phyloP scores from a whole-genome alignment of 106 monocot species.

The Dioscorea dumetorum region DNA sequence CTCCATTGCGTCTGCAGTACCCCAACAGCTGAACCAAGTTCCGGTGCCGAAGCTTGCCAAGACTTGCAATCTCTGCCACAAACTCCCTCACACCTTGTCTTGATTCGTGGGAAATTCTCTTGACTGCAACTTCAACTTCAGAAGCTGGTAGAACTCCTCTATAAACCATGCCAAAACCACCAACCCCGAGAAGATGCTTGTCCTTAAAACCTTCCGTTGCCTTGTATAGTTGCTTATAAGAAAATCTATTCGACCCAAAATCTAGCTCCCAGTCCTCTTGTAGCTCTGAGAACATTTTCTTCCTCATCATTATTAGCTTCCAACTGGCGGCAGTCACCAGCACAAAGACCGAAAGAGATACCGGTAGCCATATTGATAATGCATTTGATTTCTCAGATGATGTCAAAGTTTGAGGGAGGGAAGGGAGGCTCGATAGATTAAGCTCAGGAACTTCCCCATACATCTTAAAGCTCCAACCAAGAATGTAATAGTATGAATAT shows the following conservation, averaged over 20 bases:
- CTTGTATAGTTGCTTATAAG: neutral
- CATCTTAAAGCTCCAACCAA: conserved; percentile 12
- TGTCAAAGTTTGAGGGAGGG: neutral
- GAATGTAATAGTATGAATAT: conserved; percentile 5
- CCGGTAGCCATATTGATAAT: conserved; percentile 1
- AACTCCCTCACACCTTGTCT: conserved; percentile 2
- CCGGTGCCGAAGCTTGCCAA: neutral
- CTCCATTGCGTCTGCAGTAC: conserved; percentile 8
- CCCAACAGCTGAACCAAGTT: conserved; percentile 8
- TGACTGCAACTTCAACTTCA: conserved; percentile 4
- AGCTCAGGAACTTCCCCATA: conserved; percentile 2
- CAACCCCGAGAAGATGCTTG: neutral
- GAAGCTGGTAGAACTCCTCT: too few species aligned
- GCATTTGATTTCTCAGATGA: neutral
- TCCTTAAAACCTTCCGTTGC: conserved; percentile 4
- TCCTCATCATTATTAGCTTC: neutral
- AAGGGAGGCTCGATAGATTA: neutral
- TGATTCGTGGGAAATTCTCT: neutral
- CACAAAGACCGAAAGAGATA: neutral
- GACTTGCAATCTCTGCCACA: conserved; percentile 6
- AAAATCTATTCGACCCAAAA: neutral
- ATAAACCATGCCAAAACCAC: too few species aligned
- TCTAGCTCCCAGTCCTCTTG: conserved; percentile 7
- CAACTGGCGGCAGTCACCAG: neutral
- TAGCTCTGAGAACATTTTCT: conserved; percentile 1